Evolutionary conservation across 192 early-diverging fungal genomes (phyloP).

Genomic region (Backusella circina): DNA sequence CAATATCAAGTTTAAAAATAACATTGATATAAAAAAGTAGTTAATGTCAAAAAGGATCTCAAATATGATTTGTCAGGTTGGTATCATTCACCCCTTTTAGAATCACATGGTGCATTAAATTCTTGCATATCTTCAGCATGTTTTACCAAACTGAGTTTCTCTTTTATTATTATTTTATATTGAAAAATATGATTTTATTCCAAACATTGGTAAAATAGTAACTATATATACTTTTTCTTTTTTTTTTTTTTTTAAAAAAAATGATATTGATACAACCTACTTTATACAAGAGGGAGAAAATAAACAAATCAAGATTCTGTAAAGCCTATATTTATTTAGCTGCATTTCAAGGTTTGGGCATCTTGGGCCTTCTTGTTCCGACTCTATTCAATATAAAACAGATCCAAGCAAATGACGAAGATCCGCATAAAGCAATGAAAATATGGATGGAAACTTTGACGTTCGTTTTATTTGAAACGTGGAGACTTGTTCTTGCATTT

Average conservation of each 20-base stretch:
- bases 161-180: not conserved
- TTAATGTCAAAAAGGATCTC: not conserved
- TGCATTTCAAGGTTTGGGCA: not conserved
- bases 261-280: not conserved
- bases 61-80: not conserved
- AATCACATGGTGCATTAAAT: not conserved
- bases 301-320: not conserved
- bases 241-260: too few relatives aligned
- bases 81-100: not conserved
- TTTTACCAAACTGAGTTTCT: not conserved
- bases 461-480: not conserved
- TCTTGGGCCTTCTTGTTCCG: not conserved
- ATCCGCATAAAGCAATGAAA: not conserved
- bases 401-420: not conserved
- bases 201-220: not conserved
- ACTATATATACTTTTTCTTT: not conserved
- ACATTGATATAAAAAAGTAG: not conserved
- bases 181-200: not conserved
- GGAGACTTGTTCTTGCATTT: not conserved
- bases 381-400: slow-evolving; percentile 1
- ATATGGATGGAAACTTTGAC: not conserved
- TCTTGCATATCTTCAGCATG: not conserved
- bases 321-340: not conserved
- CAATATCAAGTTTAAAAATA: too few relatives aligned
- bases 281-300: not conserved